phyloP scores from a whole-genome alignment of 164 flowering plant genomes.

The grape (Vitis vinifera) region ASM3070453v1 NC_081823.1:3690001-3690500 shows the following conservation, averaged over 20 bases:
- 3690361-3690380: constrained; percentile 10
- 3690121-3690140: neutral
- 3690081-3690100: too few species aligned
- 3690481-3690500: too few species aligned
- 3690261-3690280: constrained; percentile 24
- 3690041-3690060: too few species aligned
- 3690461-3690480: too few species aligned
- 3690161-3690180: constrained; percentile 32
- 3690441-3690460: constrained; percentile 20
- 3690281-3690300: constrained; percentile 21
- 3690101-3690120: neutral
- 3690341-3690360: neutral
- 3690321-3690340: neutral
- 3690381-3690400: neutral
- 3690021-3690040: too few species aligned
- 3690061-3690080: too few species aligned
- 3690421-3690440: constrained; percentile 2
- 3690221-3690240: constrained; percentile 15
- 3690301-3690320: neutral
- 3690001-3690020: too few species aligned
- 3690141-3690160: constrained; percentile 27
- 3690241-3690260: constrained; percentile 5
- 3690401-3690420: constrained; percentile 8
- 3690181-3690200: constrained; percentile 10
- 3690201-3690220: constrained; percentile 6